These are phyloP conservation scores for Eucalyptus pauciflora DNA, from an alignment of 345 rosid genomes.

Conservation along the genomic window DNA sequence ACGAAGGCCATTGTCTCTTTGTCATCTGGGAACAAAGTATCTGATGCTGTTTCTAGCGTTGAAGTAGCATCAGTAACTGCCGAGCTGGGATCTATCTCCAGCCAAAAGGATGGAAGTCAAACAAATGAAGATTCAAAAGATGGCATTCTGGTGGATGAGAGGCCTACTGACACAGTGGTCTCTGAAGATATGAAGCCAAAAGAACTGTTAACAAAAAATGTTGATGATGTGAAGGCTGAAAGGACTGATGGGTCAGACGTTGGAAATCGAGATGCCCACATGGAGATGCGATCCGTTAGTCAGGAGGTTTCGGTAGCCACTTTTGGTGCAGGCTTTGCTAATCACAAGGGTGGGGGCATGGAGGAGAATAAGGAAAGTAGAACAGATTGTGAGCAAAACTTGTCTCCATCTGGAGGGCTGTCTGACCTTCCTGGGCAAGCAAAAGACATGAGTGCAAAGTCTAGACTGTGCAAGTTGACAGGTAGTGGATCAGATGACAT, in stretches of 20 bases:
- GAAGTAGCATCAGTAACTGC: constrained; percentile 8
- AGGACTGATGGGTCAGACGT: constrained; percentile 9
- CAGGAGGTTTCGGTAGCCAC: background rate
- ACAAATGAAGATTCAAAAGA: constrained; percentile 3
- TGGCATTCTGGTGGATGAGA: constrained; percentile 9
- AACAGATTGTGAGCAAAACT: background rate
- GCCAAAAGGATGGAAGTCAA: constrained; percentile 4
- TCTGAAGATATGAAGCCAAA: constrained; percentile 15
- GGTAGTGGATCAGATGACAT: constrained; percentile 27
- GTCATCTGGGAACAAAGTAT: constrained; percentile 15
- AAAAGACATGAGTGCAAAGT: constrained; percentile 10
- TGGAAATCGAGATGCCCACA: background rate
- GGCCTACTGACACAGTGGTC: background rate
- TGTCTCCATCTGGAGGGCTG: background rate
- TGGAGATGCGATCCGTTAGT: background rate
- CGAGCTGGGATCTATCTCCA: constrained; percentile 4
- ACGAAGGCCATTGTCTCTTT: constrained; percentile 1
- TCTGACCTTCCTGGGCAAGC: background rate
- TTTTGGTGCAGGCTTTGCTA: constrained; percentile 5
- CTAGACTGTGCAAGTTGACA: constrained; percentile 15
- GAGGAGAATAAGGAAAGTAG: constrained; percentile 12
- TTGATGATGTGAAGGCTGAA: constrained; percentile 17
- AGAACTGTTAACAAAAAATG: background rate
- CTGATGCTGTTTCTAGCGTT: background rate
- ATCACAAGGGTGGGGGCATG: constrained; percentile 12